Evolutionary conservation across 2,329 filamentous ascomycete species (phyloP).

Genomic region (Colletotrichum trifolii): DNA sequence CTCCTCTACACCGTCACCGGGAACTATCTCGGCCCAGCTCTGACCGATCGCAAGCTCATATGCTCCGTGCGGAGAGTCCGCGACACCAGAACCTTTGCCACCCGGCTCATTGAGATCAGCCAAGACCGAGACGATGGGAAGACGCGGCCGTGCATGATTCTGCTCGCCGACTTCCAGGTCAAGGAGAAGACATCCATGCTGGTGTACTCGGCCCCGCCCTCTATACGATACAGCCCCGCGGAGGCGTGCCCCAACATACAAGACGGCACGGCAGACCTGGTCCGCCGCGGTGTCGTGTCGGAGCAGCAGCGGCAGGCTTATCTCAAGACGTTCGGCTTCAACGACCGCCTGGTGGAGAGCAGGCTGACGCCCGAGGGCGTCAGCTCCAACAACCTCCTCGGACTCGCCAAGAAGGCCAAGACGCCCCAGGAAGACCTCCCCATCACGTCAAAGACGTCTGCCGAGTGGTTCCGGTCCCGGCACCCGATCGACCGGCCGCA

Average conservation of each 20-base stretch:
- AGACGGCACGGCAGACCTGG: constrained; percentile 35
- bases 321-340: constrained; percentile 44
- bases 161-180: constrained; percentile 59
- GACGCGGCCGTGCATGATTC: constrained; percentile 52
- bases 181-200: constrained; percentile 49
- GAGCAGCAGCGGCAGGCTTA: constrained; percentile 40
- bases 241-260: constrained; percentile 40
- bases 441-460: constrained; percentile 50
- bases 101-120: constrained; percentile 56
- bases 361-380: constrained; percentile 52
- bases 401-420: constrained; percentile 51
- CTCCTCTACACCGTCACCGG: constrained; percentile 59
- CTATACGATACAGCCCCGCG: constrained; percentile 43
- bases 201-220: constrained; percentile 51
- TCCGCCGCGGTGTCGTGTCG: constrained; percentile 41
- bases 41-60: constrained; percentile 50
- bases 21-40: constrained; percentile 58
- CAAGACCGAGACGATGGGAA: constrained; percentile 52
- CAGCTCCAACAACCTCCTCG: constrained; percentile 55
- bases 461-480: constrained; percentile 53
- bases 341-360: constrained; percentile 47
- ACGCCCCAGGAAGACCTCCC: constrained; percentile 43
- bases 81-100: constrained; percentile 60
- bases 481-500: constrained; percentile 38
- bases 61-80: constrained; percentile 51